Evolutionary conservation across 2,329 filamentous ascomycete genomes (phyloP), one percentile per base, ranked within the genome.

Genomic region (Chalaropsis ovoidea): DNA sequence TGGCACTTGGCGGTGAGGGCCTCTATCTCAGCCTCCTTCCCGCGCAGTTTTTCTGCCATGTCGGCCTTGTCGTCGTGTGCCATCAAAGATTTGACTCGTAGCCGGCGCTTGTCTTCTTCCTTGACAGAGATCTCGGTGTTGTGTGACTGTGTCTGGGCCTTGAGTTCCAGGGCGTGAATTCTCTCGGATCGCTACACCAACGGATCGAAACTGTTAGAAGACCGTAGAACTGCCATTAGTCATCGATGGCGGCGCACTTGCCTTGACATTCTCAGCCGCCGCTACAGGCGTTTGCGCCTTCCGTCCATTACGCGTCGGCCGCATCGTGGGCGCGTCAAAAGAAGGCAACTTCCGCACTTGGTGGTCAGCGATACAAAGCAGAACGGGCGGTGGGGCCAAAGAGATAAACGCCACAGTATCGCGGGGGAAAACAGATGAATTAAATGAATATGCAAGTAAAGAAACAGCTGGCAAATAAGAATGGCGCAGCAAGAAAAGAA

Each of bases 31-130:
- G 83, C 79, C 63, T 87, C 82, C 69, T 82, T 82, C 47, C 83
- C 76, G 3, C 78, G 75, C 19, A 92, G 74, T 69, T 86, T 80
- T 56, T 85, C 81, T 69, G 84, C 82, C 35, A 96, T 75, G 10
- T 82, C 80, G 61, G 86, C 82, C 69, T 87, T 89, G 69, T 95
- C 87, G 69, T 92, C 85, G 68, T 86, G 81, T n/a, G 89, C 77
- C n/a, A 91, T 75, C 64, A 92, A 76, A 65, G 86, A 80, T 68
- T 86, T 83, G 68, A 93, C 80, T 69, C 84, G 84, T 63, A 90
- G 75, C 69, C 86, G 82, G 61, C 92, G 85, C 47, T 83, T 79
- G 67, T 86, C 84, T 74, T 97, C 92, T 69, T 90, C 85, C 71
- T 89, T 88, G 69, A 84, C 77, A 65, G 95, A 79, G 11, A 86